phyloP scores from a whole-genome alignment of 176 grass and related monocot genomes.

The Coix lacrymajobi region DNA sequence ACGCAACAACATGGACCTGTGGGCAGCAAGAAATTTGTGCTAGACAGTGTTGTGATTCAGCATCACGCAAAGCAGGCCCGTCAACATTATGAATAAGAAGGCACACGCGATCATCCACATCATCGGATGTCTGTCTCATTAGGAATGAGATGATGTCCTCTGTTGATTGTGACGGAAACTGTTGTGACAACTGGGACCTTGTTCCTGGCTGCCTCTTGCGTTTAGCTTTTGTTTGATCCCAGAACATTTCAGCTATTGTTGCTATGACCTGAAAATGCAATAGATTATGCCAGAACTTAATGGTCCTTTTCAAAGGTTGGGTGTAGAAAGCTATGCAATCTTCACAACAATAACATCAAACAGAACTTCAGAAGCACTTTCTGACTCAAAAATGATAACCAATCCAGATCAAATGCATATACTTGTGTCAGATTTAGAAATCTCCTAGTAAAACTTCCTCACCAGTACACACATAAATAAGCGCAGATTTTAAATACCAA shows the following conservation, averaged over 20 bases:
- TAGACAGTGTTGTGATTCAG: slow-evolving; percentile 82
- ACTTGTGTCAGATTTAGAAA: not conserved
- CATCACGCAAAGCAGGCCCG: slow-evolving; percentile 75
- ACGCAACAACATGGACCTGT: slow-evolving; percentile 61
- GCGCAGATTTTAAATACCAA: not conserved
- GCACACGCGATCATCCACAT: slow-evolving; percentile 41
- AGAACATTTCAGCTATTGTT: slow-evolving; percentile 70
- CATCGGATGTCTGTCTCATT: slow-evolving; percentile 37
- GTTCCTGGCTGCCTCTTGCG: slow-evolving; percentile 39
- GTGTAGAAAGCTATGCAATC: not conserved
- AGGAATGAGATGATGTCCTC: slow-evolving; percentile 84
- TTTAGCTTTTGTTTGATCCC: slow-evolving; percentile 63
- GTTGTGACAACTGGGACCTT: slow-evolving; percentile 41
- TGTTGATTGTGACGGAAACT: slow-evolving; percentile 59
- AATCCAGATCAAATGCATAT: slow-evolving; percentile 11
- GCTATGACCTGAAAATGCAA: slow-evolving; percentile 64
- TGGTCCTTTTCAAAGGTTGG: not conserved
- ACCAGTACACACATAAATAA: not conserved
- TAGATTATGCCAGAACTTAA: not conserved
- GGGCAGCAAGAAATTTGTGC: slow-evolving; percentile 75
- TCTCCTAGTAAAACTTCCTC: not conserved
- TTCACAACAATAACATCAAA: not conserved
- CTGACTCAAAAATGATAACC: not conserved
- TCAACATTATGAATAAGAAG: slow-evolving; percentile 90
- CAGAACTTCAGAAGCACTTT: not conserved